A percentile compares a stretch with the other conserved stretches of the same genome.
phyloP scores from a whole-genome alignment of 2,329 filamentous ascomycete genomes.

The Epichloe uncinata region DNA sequence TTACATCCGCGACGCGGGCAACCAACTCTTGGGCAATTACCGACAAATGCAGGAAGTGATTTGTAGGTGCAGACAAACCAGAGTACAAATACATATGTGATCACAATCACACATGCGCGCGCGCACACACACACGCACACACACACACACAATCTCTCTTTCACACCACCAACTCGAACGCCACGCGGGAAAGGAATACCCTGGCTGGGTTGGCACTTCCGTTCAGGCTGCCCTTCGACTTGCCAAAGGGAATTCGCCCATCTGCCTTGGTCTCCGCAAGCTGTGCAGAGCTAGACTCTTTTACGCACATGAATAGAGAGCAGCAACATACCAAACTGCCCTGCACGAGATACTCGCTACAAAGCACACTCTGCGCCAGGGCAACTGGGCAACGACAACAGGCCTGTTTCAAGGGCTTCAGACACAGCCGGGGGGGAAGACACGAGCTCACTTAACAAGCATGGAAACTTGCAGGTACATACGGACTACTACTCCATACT shows the following conservation, averaged over 20 bases:
- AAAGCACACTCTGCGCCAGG: background rate
- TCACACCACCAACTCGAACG: constrained; percentile 1
- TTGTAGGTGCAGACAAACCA: background rate
- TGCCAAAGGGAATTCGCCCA: background rate
- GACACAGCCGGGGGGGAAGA: background rate
- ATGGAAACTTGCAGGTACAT: background rate
- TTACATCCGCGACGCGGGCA: constrained; percentile 12
- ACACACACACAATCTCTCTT: background rate
- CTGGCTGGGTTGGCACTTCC: background rate
- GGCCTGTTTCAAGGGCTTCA: background rate
- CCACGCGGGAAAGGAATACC: constrained; percentile 6
- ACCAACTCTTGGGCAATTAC: constrained; percentile 6
- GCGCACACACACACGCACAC: background rate
- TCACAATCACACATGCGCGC: constrained; percentile 3
- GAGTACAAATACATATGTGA: constrained; percentile 3
- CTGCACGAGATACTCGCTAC: background rate
- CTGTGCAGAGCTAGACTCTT: background rate
- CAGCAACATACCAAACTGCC: no score
- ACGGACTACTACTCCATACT: no score
- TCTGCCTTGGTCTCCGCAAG: background rate
- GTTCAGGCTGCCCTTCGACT: background rate
- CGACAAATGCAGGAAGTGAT: constrained; percentile 7
- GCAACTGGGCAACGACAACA: background rate
- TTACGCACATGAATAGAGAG: background rate
- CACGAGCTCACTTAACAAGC: background rate